phyloP scores from a whole-genome alignment of 2,329 filamentous ascomycete species.

The Curvularia sp. region DNA sequence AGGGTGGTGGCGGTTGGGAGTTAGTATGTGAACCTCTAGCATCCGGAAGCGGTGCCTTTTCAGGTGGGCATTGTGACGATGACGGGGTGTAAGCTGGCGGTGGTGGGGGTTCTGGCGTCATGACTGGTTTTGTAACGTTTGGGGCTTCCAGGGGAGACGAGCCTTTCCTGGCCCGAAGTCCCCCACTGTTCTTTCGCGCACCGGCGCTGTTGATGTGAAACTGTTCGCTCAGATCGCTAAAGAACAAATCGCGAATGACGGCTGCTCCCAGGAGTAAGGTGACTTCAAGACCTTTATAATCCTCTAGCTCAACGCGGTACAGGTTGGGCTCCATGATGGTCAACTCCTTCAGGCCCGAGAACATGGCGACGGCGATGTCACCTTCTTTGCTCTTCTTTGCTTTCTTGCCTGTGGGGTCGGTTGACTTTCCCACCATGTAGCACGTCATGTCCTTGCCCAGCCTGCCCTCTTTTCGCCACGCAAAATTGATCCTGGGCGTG shows the following conservation, averaged over 20 bases:
- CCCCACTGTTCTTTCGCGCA: conserved; percentile 48
- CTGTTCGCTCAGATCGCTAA: conserved; percentile 70
- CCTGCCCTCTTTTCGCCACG: conserved; percentile 87
- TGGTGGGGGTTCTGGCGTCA: conserved; percentile 41
- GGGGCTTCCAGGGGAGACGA: conserved; percentile 42
- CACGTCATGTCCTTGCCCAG: conserved; percentile 88
- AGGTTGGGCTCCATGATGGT: conserved; percentile 95
- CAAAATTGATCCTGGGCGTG: conserved; percentile 79
- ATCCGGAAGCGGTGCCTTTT: conserved; percentile 28
- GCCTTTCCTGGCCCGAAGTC: conserved; percentile 43
- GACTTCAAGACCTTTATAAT: conserved; percentile 90
- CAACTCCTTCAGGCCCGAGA: conserved; percentile 72
- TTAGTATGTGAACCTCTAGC: conserved; percentile 26
- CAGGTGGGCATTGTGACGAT: conserved; percentile 30
- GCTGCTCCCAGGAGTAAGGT: conserved; percentile 69
- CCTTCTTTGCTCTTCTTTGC: conserved; percentile 78
- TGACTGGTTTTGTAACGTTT: conserved; percentile 40
- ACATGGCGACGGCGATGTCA: conserved; percentile 92
- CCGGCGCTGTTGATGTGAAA: conserved; percentile 73
- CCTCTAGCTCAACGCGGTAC: conserved; percentile 87
- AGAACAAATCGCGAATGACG: conserved; percentile 68
- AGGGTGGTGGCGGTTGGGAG: conserved; percentile 26
- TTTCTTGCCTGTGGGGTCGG: conserved; percentile 69
- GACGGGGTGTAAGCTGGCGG: conserved; percentile 33
- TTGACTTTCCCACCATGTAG: conserved; percentile 79